A percentile compares a stretch with the other conserved stretches of the same genome.
Evolutionary conservation across 2,329 filamentous ascomycete species (phyloP).

Genomic region (Monosporascus sp.): DNA sequence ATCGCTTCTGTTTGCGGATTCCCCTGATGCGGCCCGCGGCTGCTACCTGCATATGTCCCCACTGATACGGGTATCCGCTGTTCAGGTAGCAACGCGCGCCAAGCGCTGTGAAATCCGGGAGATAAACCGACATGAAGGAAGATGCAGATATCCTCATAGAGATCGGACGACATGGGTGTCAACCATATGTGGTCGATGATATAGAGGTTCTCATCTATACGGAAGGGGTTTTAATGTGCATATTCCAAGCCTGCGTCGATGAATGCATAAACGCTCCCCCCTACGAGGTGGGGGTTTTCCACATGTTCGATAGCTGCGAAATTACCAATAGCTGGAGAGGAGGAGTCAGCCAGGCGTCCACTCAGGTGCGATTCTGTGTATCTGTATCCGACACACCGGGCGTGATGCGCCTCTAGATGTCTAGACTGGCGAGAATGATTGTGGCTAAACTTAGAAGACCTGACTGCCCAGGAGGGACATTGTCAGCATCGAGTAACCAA

Average conservation of each 20-base stretch:
- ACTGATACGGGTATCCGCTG: background rate
- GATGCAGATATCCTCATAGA: background rate
- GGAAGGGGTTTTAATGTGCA: background rate
- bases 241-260: background rate
- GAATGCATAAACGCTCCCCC: too few species aligned
- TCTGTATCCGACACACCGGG: background rate
- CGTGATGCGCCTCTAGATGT: background rate
- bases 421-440: background rate
- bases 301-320: too few species aligned
- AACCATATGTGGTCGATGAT: background rate
- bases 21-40: background rate
- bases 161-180: background rate
- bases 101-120: background rate
- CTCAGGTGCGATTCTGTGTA: background rate
- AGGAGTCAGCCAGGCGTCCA: background rate
- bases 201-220: background rate
- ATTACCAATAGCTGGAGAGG: too few species aligned
- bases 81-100: background rate
- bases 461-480: background rate
- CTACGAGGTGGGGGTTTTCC: too few species aligned
- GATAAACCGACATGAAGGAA: background rate
- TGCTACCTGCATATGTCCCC: background rate
- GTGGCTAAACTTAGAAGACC: background rate
- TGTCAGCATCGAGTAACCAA: background rate
- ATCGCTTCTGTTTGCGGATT: too few species aligned